Conservation (phyloP, 371 early-diverging fungal genomes). For the Circinella umbellata region DNA sequence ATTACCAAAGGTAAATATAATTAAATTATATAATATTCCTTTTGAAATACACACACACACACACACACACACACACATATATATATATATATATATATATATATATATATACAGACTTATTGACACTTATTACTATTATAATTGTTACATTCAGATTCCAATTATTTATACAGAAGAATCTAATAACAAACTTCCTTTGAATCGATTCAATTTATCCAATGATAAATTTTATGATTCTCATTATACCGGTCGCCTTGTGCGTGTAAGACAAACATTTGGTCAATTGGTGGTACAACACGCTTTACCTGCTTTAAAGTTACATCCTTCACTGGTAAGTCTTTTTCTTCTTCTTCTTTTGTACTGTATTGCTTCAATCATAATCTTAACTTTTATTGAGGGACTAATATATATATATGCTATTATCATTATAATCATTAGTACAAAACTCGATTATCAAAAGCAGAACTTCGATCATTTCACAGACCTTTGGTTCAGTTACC, state of each 20-base stretch:
- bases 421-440: constrained; percentile 54
- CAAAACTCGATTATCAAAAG: constrained; percentile 86
- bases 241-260: constrained; percentile 72
- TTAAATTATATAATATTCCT: neutral
- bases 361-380: too few relatives aligned
- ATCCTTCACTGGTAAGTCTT: constrained; percentile 72
- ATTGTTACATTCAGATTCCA: constrained; percentile 19
- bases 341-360: too few relatives aligned
- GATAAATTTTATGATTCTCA: constrained; percentile 92
- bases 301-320: constrained; percentile 90
- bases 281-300: constrained; percentile 93
- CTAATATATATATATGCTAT: neutral
- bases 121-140: too few relatives aligned
- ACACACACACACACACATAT: too few relatives aligned
- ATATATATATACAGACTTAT: too few relatives aligned
- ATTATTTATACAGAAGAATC: constrained; percentile 56
- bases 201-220: constrained; percentile 95
- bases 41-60: too few relatives aligned
- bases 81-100: too few relatives aligned
- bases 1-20: constrained; percentile 37
- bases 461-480: constrained; percentile 95
- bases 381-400: neutral
- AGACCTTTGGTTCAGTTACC: constrained; percentile 83
- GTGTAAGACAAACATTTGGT: constrained; percentile 91
- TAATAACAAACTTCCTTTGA: constrained; percentile 63